Percentiles rank a stretch among this genome's conserved stretches.
Evolutionary conservation across 2,329 filamentous ascomycete species (phyloP).

Genomic region (Nemania sp.): DNA sequence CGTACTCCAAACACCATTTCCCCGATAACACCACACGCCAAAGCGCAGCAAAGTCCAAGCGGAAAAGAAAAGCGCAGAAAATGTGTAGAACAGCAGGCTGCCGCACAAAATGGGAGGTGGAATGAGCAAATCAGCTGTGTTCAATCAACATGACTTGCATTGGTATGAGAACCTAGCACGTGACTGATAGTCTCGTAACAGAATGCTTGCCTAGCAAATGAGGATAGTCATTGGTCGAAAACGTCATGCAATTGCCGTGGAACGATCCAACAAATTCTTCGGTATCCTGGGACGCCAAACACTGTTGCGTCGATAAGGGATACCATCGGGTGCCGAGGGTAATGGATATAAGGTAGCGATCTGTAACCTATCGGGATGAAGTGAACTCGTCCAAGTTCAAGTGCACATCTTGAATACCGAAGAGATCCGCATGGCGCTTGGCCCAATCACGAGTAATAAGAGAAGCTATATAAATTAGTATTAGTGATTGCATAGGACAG

Average conservation of each 20-base stretch:
- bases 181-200: slow-evolving; percentile 15
- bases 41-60: slow-evolving; percentile 18
- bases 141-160: not conserved
- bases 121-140: not conserved
- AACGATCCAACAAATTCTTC: slow-evolving; percentile 37
- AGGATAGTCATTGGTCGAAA: slow-evolving; percentile 30
- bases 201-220: slow-evolving; percentile 24
- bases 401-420: slow-evolving; percentile 56
- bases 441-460: slow-evolving; percentile 92
- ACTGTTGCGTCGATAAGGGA: slow-evolving; percentile 30
- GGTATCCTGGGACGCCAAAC: slow-evolving; percentile 36
- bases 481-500: not conserved
- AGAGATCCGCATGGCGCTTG: slow-evolving; percentile 70
- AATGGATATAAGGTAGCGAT: slow-evolving; percentile 12
- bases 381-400: slow-evolving; percentile 55
- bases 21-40: slow-evolving; percentile 26
- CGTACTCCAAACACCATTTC: slow-evolving; percentile 24
- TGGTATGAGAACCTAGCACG: slow-evolving; percentile 13
- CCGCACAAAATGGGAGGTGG: slow-evolving; percentile 18
- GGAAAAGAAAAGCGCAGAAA: slow-evolving; percentile 21
- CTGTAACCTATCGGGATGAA: slow-evolving; percentile 20
- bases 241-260: slow-evolving; percentile 34
- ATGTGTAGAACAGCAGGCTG: slow-evolving; percentile 17
- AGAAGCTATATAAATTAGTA: slow-evolving; percentile 64
- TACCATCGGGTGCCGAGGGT: slow-evolving; percentile 28